A percentile compares a stretch with the other conserved stretches of the same genome.
These are phyloP conservation scores for Tulasnella calospora DNA, from an alignment of 768 basidiomycete genomes.

Conservation along the genomic window DNA sequence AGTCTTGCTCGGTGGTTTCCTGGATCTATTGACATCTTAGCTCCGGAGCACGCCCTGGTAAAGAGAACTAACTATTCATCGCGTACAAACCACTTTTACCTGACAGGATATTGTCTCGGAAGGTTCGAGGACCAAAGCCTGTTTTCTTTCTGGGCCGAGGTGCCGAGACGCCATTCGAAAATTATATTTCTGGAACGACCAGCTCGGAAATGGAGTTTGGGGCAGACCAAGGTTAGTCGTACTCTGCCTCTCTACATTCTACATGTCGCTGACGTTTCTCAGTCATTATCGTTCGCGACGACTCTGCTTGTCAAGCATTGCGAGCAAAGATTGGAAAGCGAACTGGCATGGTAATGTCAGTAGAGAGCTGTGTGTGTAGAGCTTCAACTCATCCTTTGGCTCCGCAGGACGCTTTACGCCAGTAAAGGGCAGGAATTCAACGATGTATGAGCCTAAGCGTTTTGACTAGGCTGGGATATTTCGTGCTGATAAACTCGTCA, in stretches of 20 bases:
- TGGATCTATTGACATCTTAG: conserved; percentile 54
- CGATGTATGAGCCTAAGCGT: conserved; percentile 42
- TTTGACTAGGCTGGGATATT: background rate
- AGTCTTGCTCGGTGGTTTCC: conserved; percentile 60
- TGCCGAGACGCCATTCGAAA: background rate
- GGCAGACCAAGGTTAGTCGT: conserved; percentile 45
- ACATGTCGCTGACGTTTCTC: conserved; percentile 51
- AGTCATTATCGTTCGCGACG: conserved; percentile 69
- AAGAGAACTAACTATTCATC: background rate
- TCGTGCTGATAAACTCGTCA: background rate
- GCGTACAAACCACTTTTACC: background rate
- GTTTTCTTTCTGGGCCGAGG: conserved; percentile 9
- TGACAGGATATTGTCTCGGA: background rate
- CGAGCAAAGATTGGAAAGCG: conserved; percentile 48
- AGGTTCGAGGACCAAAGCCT: conserved; percentile 23
- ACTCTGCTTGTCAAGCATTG: conserved; percentile 47
- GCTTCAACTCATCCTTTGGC: background rate
- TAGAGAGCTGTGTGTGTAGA: background rate
- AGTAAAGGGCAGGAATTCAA: conserved; percentile 66
- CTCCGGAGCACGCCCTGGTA: conserved; percentile 5
- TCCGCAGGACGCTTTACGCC: conserved; percentile 47
- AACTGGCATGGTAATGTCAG: conserved; percentile 43
- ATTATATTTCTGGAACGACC: background rate
- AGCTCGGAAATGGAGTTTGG: conserved; percentile 24
- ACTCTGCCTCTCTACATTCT: conserved; percentile 34